A percentile compares a stretch with the other conserved stretches of the same genome.
Conservation (phyloP, 768 basidiomycete species). For the Boletus speciosus region DNA sequence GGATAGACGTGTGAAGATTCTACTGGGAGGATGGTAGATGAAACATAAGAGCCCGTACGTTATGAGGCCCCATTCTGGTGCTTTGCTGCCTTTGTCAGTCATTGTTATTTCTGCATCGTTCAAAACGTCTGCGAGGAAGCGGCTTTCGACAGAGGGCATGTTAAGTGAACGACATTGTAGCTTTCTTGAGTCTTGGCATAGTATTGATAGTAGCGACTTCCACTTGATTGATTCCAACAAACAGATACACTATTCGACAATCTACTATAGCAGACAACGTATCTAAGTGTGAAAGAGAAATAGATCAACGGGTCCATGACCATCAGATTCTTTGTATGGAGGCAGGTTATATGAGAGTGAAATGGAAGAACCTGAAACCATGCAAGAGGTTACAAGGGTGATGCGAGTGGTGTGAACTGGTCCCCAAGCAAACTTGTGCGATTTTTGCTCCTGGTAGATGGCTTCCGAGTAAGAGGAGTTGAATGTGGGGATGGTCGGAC, state of each 20-base stretch:
- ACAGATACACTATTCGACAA: not conserved
- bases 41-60: slow-evolving; percentile 33
- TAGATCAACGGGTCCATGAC: not conserved
- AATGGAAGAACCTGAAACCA: slow-evolving; percentile 1
- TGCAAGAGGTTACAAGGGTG: slow-evolving; percentile 11
- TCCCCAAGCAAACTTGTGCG: slow-evolving; percentile 43
- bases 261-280: slow-evolving; percentile 8
- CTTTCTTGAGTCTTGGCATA: slow-evolving; percentile 33
- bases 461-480: slow-evolving; percentile 66
- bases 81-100: not conserved
- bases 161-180: slow-evolving; percentile 34
- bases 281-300: not conserved
- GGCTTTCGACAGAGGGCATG: slow-evolving; percentile 19
- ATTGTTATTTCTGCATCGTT: slow-evolving; percentile 15
- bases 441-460: slow-evolving; percentile 56
- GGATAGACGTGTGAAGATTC: slow-evolving; percentile 28
- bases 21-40: slow-evolving; percentile 39
- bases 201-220: not conserved
- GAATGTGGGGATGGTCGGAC: slow-evolving; percentile 14
- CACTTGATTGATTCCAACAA: not conserved
- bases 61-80: slow-evolving; percentile 28
- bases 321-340: not conserved
- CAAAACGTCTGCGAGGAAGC: slow-evolving; percentile 16
- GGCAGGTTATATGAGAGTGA: slow-evolving; percentile 1
- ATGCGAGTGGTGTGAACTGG: slow-evolving; percentile 20